Conservation (phyloP, 192 early-diverging fungal species). For the Umbelopsis sp. region DNA sequence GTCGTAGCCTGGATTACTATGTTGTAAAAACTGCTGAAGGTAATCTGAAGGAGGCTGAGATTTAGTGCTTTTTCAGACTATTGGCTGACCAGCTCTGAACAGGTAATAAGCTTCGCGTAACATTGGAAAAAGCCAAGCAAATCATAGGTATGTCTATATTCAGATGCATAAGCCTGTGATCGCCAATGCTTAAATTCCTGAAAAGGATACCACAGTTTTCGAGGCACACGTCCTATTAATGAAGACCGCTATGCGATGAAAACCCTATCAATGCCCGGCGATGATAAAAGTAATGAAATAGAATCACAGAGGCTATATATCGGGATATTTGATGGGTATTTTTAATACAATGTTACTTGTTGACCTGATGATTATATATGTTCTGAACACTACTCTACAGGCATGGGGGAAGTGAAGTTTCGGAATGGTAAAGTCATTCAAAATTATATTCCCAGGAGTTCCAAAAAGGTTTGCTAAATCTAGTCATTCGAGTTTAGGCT, state of each 20-base stretch:
- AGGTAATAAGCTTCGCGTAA: conserved; percentile 40
- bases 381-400: neutral
- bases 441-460: neutral
- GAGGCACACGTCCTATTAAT: conserved; percentile 57
- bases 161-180: neutral
- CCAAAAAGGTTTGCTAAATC: neutral
- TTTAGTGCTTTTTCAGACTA: neutral
- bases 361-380: neutral
- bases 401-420: conserved; percentile 39
- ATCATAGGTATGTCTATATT: conserved; percentile 46
- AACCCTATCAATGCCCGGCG: conserved; percentile 35
- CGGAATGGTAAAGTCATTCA: conserved; percentile 32
- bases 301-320: conserved; percentile 44
- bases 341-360: neutral
- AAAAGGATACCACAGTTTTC: conserved; percentile 42
- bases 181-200: neutral
- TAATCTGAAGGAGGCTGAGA: neutral
- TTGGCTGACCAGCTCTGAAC: conserved; percentile 4
- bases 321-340: conserved; percentile 63
- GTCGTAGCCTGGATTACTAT: conserved; percentile 31
- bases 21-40: conserved; percentile 25
- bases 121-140: conserved; percentile 47
- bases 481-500: conserved; percentile 28
- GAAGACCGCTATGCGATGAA: conserved; percentile 57
- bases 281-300: conserved; percentile 12